Evolutionary conservation across 768 basidiomycete genomes (phyloP).

Genomic region (Termitomyces sp.): DNA sequence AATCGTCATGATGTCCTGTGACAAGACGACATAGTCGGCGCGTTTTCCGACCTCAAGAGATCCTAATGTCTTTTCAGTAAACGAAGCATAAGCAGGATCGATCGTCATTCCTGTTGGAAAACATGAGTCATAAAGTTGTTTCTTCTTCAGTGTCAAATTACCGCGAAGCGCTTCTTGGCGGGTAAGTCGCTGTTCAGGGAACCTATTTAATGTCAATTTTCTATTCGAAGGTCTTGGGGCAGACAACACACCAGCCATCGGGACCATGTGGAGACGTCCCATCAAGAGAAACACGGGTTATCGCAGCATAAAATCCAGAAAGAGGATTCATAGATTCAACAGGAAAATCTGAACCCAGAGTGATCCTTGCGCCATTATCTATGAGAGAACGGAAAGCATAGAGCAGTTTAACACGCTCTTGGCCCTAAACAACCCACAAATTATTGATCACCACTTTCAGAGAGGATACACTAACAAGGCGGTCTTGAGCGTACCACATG

Average conservation of each 20-base stretch:
- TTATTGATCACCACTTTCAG: background rate
- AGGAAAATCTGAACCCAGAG: slow-evolving; percentile 86
- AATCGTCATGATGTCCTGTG: slow-evolving; percentile 75
- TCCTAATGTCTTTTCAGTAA: slow-evolving; percentile 69
- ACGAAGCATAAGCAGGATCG: slow-evolving; percentile 83
- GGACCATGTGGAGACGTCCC: slow-evolving; percentile 80
- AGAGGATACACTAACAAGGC: slow-evolving; percentile 46
- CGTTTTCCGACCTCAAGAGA: slow-evolving; percentile 72
- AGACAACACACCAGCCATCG: slow-evolving; percentile 63
- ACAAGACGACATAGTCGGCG: slow-evolving; percentile 84
- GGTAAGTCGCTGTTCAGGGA: slow-evolving; percentile 72
- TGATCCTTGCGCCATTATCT: slow-evolving; percentile 59
- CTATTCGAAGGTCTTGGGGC: background rate
- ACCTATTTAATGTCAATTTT: slow-evolving; percentile 40
- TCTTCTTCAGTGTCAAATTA: slow-evolving; percentile 12
- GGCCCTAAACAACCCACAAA: slow-evolving; percentile 42
- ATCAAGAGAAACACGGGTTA: slow-evolving; percentile 62
- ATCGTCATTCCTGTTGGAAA: slow-evolving; percentile 68
- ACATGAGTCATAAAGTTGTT: background rate
- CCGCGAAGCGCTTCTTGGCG: slow-evolving; percentile 75
- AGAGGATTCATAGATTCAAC: slow-evolving; percentile 87
- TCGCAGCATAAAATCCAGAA: slow-evolving; percentile 81
- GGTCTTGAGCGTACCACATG: slow-evolving; percentile 86
- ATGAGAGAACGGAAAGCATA: slow-evolving; percentile 82
- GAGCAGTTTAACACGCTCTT: slow-evolving; percentile 75